phyloP scores from a whole-genome alignment of 345 rosid species.

The Eucalyptus microcorys region DNA sequence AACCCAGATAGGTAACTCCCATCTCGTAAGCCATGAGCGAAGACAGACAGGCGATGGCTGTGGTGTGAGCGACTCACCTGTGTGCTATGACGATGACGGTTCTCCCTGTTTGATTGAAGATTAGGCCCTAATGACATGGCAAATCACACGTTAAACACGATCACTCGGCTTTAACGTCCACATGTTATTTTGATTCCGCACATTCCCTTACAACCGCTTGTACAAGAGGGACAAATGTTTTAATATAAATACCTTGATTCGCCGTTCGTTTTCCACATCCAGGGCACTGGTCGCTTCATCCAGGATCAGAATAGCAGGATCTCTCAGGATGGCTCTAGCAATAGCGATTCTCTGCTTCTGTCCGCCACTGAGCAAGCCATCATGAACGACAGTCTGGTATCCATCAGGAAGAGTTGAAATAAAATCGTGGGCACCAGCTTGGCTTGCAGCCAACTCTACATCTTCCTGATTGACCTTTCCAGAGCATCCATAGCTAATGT shows the following conservation, averaged over 20 bases:
- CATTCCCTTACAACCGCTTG: background rate
- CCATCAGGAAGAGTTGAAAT: constrained; percentile 53
- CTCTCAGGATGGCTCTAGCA: constrained; percentile 45
- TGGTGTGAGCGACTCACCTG: constrained; percentile 4
- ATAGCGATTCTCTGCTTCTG: constrained; percentile 49
- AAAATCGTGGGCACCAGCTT: constrained; percentile 54
- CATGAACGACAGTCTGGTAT: constrained; percentile 42
- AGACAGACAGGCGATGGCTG: background rate
- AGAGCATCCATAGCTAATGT: constrained; percentile 30
- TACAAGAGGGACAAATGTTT: background rate
- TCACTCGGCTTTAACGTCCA: background rate
- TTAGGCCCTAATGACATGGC: background rate
- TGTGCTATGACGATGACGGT: constrained; percentile 31
- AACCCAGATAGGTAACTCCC: background rate
- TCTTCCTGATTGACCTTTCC: constrained; percentile 12
- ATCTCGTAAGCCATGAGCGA: background rate
- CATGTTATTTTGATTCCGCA: background rate
- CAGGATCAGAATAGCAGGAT: constrained; percentile 38
- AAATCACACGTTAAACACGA: background rate
- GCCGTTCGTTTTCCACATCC: constrained; percentile 29
- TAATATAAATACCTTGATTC: constrained; percentile 7
- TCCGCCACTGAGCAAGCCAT: constrained; percentile 40
- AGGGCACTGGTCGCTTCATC: constrained; percentile 64
- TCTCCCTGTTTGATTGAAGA: constrained; percentile 10
- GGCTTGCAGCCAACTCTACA: constrained; percentile 28